A percentile compares a stretch with the other conserved stretches of the same genome.
phyloP scores from a whole-genome alignment of 1,284 basidiomycete genomes.

The Malassezia obtusa region DNA sequence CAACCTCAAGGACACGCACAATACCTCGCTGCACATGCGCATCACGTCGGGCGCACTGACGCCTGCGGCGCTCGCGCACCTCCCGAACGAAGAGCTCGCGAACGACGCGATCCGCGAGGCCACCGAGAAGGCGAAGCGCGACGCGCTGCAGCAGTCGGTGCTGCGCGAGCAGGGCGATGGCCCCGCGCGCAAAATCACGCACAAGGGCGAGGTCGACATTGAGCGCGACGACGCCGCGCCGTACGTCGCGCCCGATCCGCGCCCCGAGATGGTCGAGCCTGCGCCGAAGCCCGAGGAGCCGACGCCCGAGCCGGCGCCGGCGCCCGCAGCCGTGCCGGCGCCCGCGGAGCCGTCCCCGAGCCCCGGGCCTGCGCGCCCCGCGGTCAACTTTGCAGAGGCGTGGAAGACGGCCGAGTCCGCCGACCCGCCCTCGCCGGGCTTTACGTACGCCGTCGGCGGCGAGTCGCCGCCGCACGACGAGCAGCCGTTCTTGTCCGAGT shows the following conservation, averaged over 20 bases:
- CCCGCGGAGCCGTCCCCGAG: background rate
- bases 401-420: slow-evolving; percentile 1
- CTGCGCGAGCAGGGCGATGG: slow-evolving; percentile 28
- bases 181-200: slow-evolving; percentile 45
- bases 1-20: slow-evolving; percentile 43
- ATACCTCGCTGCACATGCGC: slow-evolving; percentile 33
- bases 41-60: slow-evolving; percentile 31
- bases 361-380: background rate
- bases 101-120: slow-evolving; percentile 40
- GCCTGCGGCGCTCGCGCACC: slow-evolving; percentile 29
- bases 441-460: background rate
- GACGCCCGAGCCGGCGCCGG: slow-evolving; percentile 9
- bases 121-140: slow-evolving; percentile 35
- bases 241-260: slow-evolving; percentile 14
- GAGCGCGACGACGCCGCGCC: slow-evolving; percentile 25
- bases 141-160: slow-evolving; percentile 35
- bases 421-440: slow-evolving; percentile 1
- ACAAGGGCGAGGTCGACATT: slow-evolving; percentile 47
- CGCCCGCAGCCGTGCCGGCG: background rate
- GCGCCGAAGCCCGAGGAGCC: background rate
- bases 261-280: slow-evolving; percentile 14
- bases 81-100: slow-evolving; percentile 41
- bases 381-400: slow-evolving; percentile 1
- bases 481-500: background rate
- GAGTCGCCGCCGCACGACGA: background rate